Base-by-base conservation (phyloP, 2,329 filamentous ascomycete species). In the Amylocarpus encephaloides region DNA sequence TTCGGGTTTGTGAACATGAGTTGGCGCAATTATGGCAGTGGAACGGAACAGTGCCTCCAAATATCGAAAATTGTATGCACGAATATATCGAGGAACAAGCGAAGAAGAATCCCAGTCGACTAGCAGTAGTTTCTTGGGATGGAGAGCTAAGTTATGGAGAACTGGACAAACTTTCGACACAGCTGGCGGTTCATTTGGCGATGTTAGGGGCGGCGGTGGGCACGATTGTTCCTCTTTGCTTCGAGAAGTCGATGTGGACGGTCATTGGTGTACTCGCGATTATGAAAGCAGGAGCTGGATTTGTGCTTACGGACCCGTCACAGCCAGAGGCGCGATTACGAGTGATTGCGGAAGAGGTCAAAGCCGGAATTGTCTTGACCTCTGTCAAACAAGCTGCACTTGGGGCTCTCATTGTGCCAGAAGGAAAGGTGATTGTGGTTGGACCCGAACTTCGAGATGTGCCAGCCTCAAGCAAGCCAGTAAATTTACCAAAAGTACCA, bases 21-120 rank as follows among this genome's bases (percentile, higher is more conserved):
- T 57, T 74, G 3, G 58, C 68, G 13, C 62, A 71, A 18, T 68
- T 77, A 39, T 77, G 75, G 74, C 59, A 60, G 3, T 75, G 73
- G 71, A 77, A 76, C 41, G 62, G 71, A 26, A 52, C 65, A 2
- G 53, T 76, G 2, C 73, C 73, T 16, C 69, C 71, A 2, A 66
- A 67, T 1, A 64, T 70, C 47, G 62, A 68, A 33, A 69, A 67
- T 35, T 75, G 73, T 58, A 74, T 74, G 66, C 72, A 77, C 52
- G 70, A 73, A 1, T 66, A 74, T 49, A 62, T 77, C 13, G 60
- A 68, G 4, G 62, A 72, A 46, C 69, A 65, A 59, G 67, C 68
- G 12, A 53, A 53, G 36, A 52, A 58, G 10, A 54, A 64, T 12
- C 66, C 68, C 0, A 58, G 68, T 2, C 69, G 69, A 48, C 42